A percentile compares a stretch with the other conserved stretches of the same genome.
Conservation (phyloP, 73 alveolate species). For the Diophrys appendiculata region DNA sequence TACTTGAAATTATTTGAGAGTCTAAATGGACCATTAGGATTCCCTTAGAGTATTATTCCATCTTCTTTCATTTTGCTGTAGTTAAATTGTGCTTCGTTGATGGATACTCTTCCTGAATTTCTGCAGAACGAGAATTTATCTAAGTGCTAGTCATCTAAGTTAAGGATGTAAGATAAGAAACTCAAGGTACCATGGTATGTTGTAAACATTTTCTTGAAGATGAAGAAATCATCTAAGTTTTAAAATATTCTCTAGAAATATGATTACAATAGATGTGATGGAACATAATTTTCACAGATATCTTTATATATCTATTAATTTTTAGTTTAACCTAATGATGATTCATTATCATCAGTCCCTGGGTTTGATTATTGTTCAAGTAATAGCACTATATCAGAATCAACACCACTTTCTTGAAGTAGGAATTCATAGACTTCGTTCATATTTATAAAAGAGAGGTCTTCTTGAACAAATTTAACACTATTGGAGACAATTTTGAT, state of each 20-base stretch:
- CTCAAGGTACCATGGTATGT: slow-evolving; percentile 41
- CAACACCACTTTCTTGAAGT: slow-evolving; percentile 51
- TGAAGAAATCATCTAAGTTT: slow-evolving; percentile 52
- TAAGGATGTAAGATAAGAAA: slow-evolving; percentile 42
- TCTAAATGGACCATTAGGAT: slow-evolving; percentile 38
- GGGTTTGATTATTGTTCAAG: slow-evolving; percentile 1
- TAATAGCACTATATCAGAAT: slow-evolving; percentile 16
- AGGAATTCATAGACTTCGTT: slow-evolving; percentile 44
- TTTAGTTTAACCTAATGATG: neutral
- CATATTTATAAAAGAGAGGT: slow-evolving; percentile 6
- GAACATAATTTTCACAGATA: slow-evolving; percentile 17
- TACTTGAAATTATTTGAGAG: slow-evolving; percentile 37
- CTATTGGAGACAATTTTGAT: slow-evolving; percentile 10
- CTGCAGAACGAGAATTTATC: slow-evolving; percentile 43
- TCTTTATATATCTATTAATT: slow-evolving; percentile 20
- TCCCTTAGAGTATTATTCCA: slow-evolving; percentile 4
- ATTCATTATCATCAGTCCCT: slow-evolving; percentile 7
- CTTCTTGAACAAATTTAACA: slow-evolving; percentile 35
- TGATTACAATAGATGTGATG: slow-evolving; percentile 32
- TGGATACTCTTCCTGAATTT: slow-evolving; percentile 43
- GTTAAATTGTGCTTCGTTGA: neutral
- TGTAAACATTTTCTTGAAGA: slow-evolving; percentile 50
- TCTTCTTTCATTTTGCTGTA: neutral
- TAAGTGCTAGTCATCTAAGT: slow-evolving; percentile 24
- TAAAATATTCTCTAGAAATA: slow-evolving; percentile 50